phyloP scores from a whole-genome alignment of 768 basidiomycete species.

The Tulasnella sp. region DNA sequence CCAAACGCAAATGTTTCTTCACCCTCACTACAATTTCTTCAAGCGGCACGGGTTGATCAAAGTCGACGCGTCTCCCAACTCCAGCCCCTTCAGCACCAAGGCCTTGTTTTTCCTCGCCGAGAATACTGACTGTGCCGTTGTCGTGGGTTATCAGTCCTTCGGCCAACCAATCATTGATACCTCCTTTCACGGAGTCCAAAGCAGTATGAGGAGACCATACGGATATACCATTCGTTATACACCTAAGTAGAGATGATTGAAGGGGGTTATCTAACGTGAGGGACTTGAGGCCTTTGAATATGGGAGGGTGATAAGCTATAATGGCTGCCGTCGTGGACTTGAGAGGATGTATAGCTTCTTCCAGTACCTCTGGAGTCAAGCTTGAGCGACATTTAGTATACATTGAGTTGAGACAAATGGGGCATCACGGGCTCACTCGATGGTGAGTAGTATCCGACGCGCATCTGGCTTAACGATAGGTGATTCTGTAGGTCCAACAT shows the following conservation, averaged over 20 bases:
- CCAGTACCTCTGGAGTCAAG: constrained; percentile 54
- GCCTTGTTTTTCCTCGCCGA: constrained; percentile 19
- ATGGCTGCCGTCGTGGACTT: constrained; percentile 48
- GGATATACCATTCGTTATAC: constrained; percentile 70
- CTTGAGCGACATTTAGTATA: constrained; percentile 29
- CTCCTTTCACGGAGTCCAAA: constrained; percentile 69
- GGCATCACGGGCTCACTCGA: constrained; percentile 27
- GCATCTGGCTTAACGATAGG: constrained; percentile 25
- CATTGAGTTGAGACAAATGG: neutral
- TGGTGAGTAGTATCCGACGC: constrained; percentile 30
- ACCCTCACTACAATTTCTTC: constrained; percentile 50
- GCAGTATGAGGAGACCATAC: constrained; percentile 83
- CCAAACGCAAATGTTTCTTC: constrained; percentile 50
- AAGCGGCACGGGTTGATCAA: constrained; percentile 45
- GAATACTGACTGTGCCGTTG: constrained; percentile 23
- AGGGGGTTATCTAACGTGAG: constrained; percentile 67
- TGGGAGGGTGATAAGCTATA: constrained; percentile 74
- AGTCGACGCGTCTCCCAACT: constrained; percentile 53
- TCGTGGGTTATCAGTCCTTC: constrained; percentile 23
- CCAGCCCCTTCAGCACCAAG: constrained; percentile 31
- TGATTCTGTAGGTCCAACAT: constrained; percentile 24
- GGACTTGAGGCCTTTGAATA: constrained; percentile 62
- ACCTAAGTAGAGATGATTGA: constrained; percentile 64
- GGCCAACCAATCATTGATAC: constrained; percentile 86
- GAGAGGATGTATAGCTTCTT: constrained; percentile 41